Evolutionary conservation across 1,139 yeast species (phyloP).

Genomic region (Barnettozyma hawaiiensis): DNA sequence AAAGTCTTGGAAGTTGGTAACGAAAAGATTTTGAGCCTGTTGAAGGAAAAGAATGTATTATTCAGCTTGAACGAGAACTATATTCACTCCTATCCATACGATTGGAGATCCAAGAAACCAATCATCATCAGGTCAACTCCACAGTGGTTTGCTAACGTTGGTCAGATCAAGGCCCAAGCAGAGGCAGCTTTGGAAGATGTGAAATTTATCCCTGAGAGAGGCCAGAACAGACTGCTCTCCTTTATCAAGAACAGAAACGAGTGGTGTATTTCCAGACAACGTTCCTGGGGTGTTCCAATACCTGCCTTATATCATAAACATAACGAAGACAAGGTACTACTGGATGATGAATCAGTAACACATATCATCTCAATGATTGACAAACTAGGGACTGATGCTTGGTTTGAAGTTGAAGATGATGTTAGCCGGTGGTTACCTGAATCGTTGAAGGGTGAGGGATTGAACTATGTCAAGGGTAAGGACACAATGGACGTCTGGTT

Average conservation of each 20-base stretch:
- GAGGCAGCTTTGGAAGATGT: slow-evolving; percentile 55
- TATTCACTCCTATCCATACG: slow-evolving; percentile 87
- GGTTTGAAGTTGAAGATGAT: slow-evolving; percentile 61
- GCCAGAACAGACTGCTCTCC: slow-evolving; percentile 62
- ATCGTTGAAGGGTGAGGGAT: slow-evolving; percentile 34
- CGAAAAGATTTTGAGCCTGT: slow-evolving; percentile 37
- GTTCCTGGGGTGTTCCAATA: slow-evolving; percentile 98
- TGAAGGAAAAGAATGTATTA: slow-evolving; percentile 43
- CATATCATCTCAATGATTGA: slow-evolving; percentile 49
- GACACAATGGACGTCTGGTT: slow-evolving; percentile 99
- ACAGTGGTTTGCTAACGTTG: slow-evolving; percentile 93
- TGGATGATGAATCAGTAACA: slow-evolving; percentile 46
- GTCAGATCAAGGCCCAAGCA: slow-evolving; percentile 61
- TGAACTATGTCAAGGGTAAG: slow-evolving; percentile 52
- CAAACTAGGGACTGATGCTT: slow-evolving; percentile 58
- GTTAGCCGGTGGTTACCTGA: slow-evolving; percentile 71
- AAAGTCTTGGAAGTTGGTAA: slow-evolving; percentile 63
- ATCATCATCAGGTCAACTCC: slow-evolving; percentile 94
- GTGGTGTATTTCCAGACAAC: slow-evolving; percentile 97
- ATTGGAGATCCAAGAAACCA: slow-evolving; percentile 95
- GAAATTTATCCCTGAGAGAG: slow-evolving; percentile 66
- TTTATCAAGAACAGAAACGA: slow-evolving; percentile 78
- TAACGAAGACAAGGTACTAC: slow-evolving; percentile 52
- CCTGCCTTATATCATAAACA: slow-evolving; percentile 67
- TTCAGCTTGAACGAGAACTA: slow-evolving; percentile 45